Evolutionary conservation across 176 grass and related monocot species (phyloP), one percentile per base, ranked within the genome.

Genomic region (Oryza australiensis): DNA sequence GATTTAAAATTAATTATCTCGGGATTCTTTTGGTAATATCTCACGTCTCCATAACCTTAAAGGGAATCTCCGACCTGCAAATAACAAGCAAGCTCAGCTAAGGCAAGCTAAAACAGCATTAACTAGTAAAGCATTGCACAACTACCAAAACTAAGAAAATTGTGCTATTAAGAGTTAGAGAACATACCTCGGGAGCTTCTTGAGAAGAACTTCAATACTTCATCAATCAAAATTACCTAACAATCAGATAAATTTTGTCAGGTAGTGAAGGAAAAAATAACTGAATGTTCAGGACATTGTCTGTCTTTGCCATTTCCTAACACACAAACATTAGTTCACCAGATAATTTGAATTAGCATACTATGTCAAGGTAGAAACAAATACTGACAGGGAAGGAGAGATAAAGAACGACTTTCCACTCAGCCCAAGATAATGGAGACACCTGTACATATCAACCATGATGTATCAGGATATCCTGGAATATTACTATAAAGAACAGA

Each of bases 341-440:
- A 65, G 64, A 68, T 18, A 70, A 65, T 43, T 71, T 27, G 57
- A 81, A 23, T 59, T 64, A 57, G 20, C 24, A 72, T 43, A 63
- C 35, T 43, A 88, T 68, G 11, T 73, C 60, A 68, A 75, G 72
- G 24, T 13, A 70, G 38, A 88, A 79, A 83, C 45, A 82, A 83
- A 82, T 85, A 88, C 96, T 93, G 81, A 98, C 96, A 74, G 96
- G 96, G 83, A 93, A 95, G 70, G 92, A 98, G 37, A 99, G 87
- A 62, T 92, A 99, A 68, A 99, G 82, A 91, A 99, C 93, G 79
- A 91, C 75, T 80, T 90, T 93, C 96, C 96, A 99, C 23, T 99
- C 93, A 45, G 87, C 78, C 96, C 85, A 95, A 45, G 93, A 93
- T 75, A 99, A 82, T 71, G 96, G 96, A 84, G 91, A 91, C 41